A percentile compares a stretch with the other conserved stretches of the same genome.
These are phyloP conservation scores for Nemania sp. DNA, from an alignment of 2,329 filamentous ascomycete species.

Conservation along the genomic window DNA sequence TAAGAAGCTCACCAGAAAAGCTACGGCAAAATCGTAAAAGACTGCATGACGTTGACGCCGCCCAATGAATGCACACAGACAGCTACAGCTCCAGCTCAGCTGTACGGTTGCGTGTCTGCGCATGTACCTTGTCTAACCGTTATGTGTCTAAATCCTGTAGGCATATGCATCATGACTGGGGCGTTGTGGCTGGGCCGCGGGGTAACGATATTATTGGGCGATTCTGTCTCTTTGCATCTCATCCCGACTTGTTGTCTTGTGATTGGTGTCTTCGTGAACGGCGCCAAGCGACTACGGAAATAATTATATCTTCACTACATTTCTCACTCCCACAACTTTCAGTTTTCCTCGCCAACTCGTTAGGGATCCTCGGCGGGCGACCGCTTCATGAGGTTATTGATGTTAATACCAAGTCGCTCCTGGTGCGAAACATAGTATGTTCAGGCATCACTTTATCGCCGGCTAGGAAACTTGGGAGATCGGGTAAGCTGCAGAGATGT, in stretches of 20 bases:
- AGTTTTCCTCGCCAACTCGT: background rate
- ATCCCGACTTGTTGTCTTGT: conserved; percentile 7
- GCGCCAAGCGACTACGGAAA: background rate
- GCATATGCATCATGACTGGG: conserved; percentile 18
- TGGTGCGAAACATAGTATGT: background rate
- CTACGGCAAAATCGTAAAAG: background rate
- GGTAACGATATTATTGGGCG: conserved; percentile 11
- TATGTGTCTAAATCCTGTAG: too few relatives aligned
- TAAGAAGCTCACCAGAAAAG: background rate
- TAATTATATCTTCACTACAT: background rate
- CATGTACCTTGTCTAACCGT: too few relatives aligned
- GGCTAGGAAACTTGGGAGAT: too few relatives aligned
- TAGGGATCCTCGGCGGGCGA: too few relatives aligned
- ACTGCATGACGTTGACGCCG: conserved; percentile 7
- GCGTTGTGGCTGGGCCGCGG: conserved; percentile 12
- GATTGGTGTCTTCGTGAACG: conserved; percentile 4
- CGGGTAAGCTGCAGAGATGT: too few relatives aligned
- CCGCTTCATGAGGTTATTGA: too few relatives aligned
- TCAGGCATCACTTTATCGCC: background rate
- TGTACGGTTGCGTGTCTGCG: background rate
- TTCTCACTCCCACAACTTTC: background rate
- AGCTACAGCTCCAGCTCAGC: background rate
- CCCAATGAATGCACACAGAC: background rate
- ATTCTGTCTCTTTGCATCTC: background rate
- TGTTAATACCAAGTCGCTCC: background rate